Base-by-base conservation (phyloP, 805 yeast genomes). In the Saccharomycopsis guyanensis region DNA sequence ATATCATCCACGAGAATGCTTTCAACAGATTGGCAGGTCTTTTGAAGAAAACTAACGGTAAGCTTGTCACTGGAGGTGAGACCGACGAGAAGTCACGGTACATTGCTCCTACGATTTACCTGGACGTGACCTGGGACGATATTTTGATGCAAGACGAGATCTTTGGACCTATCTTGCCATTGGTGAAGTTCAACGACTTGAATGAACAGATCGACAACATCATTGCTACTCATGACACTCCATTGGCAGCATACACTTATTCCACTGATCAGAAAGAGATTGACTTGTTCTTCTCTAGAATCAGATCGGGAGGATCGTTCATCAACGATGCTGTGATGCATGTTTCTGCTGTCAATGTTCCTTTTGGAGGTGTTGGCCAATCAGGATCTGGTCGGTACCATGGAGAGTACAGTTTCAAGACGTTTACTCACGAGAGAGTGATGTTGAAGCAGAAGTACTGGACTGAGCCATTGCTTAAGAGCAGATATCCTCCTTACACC, bases 341-440 rank as follows among this genome's bases (percentile, higher is more conserved):
- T 52, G 86, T 76, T 37, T 89, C 78, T 1, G 70, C 83, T 44
- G 49, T 70, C 4, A 70, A 71, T 41, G 76, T 86, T 2, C 97
- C 97, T 22, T 91, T 89, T 64, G 97, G 97, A 29, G 97, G 97
- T 20, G 66, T 89, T 46, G 96, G 97, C 12, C 60, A 60, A 13
- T 86, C 96, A 0, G 97, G 97, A 1, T 66, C 69, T 48, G 97
- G 97, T 8, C 65, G 72, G 29, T 88, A 87, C 64, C 96, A 88
- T 59, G 96, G 96, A 2, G 65, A 63, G 51, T 70, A 65, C 59
- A 82, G 88, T 6, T 72, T 79, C 52, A 75, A 78, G 38, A 32
- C 52, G 6, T 89, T 89, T 58, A 74, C 87, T 1, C 95, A 86
- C 61, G 76, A 75, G 58, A 73, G 95, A 56, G 74, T 88, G 0